Conservation (phyloP, 345 rosid genomes). For the Eucalyptus erythrocorys region DNA sequence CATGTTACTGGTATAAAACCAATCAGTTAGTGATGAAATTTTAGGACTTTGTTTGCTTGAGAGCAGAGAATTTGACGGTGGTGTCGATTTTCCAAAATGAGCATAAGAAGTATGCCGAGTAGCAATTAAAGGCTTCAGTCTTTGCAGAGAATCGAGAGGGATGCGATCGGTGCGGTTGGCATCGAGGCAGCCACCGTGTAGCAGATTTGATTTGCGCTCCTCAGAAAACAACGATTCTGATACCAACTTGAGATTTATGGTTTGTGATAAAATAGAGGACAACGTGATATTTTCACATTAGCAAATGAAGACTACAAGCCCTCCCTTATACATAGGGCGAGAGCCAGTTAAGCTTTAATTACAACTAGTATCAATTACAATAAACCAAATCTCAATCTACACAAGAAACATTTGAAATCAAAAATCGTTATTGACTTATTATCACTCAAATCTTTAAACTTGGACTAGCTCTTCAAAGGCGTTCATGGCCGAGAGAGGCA, state of each 20-base stretch:
- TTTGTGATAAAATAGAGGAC: not conserved
- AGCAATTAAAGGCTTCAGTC: not conserved
- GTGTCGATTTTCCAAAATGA: not conserved
- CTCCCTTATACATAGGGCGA: not conserved
- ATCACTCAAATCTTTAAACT: not conserved
- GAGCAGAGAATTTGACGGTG: not conserved
- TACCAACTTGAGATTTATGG: no score
- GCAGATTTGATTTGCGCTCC: not conserved
- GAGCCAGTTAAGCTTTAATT: not conserved
- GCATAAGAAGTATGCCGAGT: accelerated
- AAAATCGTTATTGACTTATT: no score
- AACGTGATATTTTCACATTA: not conserved
- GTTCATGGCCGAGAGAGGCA: constrained; percentile 5
- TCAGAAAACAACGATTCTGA: accelerated
- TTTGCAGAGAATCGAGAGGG: not conserved
- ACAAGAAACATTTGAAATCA: not conserved
- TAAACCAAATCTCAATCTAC: no score
- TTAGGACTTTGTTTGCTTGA: not conserved
- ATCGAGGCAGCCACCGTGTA: accelerated
- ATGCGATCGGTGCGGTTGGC: accelerated
- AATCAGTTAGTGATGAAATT: accelerated
- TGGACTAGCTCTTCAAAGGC: not conserved
- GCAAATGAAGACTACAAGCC: not conserved
- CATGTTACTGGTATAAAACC: no score
- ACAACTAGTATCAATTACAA: no score